Evolutionary conservation across 2,329 filamentous ascomycete genomes (phyloP), one percentile per base, ranked within the genome.

Genomic region (Sporothrix mexicana): DNA sequence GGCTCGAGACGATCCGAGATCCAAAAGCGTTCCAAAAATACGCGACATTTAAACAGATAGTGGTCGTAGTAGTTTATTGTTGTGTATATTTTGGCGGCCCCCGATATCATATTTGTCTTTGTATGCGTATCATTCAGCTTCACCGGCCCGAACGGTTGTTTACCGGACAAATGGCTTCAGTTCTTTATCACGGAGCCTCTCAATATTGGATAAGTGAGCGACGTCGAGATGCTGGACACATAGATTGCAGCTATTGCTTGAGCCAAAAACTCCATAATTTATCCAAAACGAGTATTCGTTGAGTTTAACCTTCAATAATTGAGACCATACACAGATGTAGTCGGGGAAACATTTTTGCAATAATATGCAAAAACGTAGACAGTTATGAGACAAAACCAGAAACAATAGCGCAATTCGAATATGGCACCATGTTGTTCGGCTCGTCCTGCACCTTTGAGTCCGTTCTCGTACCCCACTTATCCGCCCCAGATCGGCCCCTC

Each of bases 61-160:
- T 36, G 30, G 30, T 67, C 23, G n/a, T 10, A 23, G 8, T 45
- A 64, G 36, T 64, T 9, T 66, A 30, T 68, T 36, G n/a, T 13
- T n/a, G 6, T 51, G 30, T 23, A 23, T 45, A 36, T 57, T 55
- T 57, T 43, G 17, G 1, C 23, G 20, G n/a, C 12, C 43, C 23
- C 15, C 30, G 17, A 17, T 41, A 55, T 6, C 3, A 13, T 3
- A 53, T 17, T 13, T 36, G 1, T 51, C 20, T 9, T 6, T 47
- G 6, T 17, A 1, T 30, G 45, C 47, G 55, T 17, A 25, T 41
- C 41, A 41, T 23, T 23, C 47, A 20, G 67, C 51, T 45, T 59
- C 30, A 51, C 68, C 76, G 77, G 75, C 47, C 76, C 76, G 76
- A 62, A 47, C 75, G 76, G 76, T 76, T 77, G 74, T 75, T 74